Evolutionary conservation across 805 yeast genomes (phyloP), one percentile per base, ranked within the genome.

Genomic region (Cyberlindnera misumaiensis): DNA sequence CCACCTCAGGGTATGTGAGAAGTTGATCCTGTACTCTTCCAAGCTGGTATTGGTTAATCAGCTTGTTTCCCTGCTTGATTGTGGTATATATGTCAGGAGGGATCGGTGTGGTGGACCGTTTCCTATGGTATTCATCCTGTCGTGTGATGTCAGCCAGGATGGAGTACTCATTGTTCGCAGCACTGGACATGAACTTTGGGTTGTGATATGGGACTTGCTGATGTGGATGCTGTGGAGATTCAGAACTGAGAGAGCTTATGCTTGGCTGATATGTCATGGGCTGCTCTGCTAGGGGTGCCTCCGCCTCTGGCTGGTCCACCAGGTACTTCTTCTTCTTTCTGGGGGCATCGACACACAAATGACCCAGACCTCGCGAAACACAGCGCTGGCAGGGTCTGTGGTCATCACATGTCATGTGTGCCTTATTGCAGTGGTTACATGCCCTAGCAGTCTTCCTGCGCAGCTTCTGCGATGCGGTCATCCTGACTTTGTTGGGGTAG

Each of bases 351-450:
- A 75, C 75, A 62, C 97, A 90, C 0, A 84, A 68, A 12, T 65
- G 72, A 2, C 70, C 72, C 12, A 87, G 61, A 0, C 89, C 90
- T 52, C 87, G 69, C 22, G 67, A 68, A 3, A 82, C 58, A 59
- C 98, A 90, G 35, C 96, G 60, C 39, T 72, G 70, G 53, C 98
- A 90, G 0, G 95, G 95, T 28, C 95, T 74, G 55, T 59, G 58
- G 18, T 79, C 75, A 50, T 89, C 96, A 59, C 98, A 90, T 0
- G 97, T 85, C 69, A 89, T 76, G 58, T 90, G 98, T 2, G 95
- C 84, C 51, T 78, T 75, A 43, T 89, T 88, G 56, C 98, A 90
- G 61, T 89, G 93, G 30, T 76, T 75, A 51, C 98, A 90, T 5
- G 98, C 97, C 40, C 95, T 68, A 7, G 80, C 68, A 0, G 93